These are phyloP conservation scores for Leishmania guyanensis DNA, from an alignment of 208 protist genomes.

Conservation along the genomic window DNA sequence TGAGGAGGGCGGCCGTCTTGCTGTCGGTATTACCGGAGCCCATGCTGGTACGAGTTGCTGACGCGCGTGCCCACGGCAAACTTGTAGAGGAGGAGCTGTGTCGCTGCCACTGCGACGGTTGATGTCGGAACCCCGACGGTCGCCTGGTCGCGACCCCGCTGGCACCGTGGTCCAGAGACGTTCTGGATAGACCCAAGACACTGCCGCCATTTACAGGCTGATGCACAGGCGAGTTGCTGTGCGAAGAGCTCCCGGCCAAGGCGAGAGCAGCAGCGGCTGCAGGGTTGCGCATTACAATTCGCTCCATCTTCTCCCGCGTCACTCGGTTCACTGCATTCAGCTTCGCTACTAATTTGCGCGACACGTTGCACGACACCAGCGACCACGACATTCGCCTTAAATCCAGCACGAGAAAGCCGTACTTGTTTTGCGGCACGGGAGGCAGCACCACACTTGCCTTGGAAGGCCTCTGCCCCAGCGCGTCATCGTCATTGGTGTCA, in stretches of 20 bases:
- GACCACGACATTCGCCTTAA: constrained; percentile 79
- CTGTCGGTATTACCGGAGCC: neutral
- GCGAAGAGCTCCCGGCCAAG: neutral
- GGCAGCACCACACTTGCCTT: neutral
- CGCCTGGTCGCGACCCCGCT: neutral
- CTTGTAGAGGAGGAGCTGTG: neutral
- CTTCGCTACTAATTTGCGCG: constrained; percentile 40
- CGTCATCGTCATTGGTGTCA: neutral
- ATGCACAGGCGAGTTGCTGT: neutral
- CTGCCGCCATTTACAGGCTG: constrained; percentile 2
- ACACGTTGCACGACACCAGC: constrained; percentile 63
- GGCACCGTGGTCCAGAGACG: neutral
- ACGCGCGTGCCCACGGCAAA: neutral
- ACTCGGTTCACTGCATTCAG: constrained; percentile 34
- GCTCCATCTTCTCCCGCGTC: constrained; percentile 24
- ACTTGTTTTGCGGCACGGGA: constrained; percentile 24
- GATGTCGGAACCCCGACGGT: neutral
- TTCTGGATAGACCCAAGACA: constrained; percentile 3
- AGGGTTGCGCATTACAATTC: neutral
- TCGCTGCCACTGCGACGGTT: too few relatives aligned
- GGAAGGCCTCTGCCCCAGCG: neutral
- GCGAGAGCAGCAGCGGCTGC: neutral
- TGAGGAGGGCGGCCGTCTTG: constrained; percentile 11
- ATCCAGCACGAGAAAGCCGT: constrained; percentile 76
- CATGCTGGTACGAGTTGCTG: neutral